Conservation (phyloP, 768 basidiomycete species). For the Termitomyces sp. region DNA sequence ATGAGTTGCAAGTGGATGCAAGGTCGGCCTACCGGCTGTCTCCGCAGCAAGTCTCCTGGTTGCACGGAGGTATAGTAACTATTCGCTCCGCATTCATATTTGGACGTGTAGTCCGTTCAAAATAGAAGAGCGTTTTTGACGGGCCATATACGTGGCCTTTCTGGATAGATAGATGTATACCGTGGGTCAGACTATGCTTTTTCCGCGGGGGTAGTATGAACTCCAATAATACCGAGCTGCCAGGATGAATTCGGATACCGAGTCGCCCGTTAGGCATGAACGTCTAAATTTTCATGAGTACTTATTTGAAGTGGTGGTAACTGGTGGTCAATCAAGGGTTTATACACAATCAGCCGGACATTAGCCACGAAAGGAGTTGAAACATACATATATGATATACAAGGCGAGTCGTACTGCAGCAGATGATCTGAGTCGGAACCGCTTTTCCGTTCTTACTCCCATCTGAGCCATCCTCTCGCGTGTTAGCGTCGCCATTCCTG, state of each 20-base stretch:
- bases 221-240: background rate
- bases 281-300: background rate
- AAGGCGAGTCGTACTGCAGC: conserved; percentile 14
- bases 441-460: conserved; percentile 16
- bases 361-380: conserved; percentile 9
- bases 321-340: conserved; percentile 2
- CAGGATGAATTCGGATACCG: background rate
- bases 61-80: conserved; percentile 19
- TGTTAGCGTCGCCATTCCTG: conserved; percentile 1
- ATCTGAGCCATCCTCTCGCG: conserved; percentile 11
- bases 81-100: conserved; percentile 9
- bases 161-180: conserved; percentile 7
- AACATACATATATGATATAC: conserved; percentile 9
- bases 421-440: conserved; percentile 37
- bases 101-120: conserved; percentile 9
- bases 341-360: background rate
- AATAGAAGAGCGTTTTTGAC: conserved; percentile 5
- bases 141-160: background rate
- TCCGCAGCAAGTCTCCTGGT: conserved; percentile 10
- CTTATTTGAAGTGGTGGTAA: conserved; percentile 9
- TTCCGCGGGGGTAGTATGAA: conserved; percentile 11
- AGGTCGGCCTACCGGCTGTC: background rate
- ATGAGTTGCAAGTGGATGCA: background rate
- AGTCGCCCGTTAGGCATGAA: background rate
- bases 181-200: conserved; percentile 10